Evolutionary conservation across 1,139 yeast genomes (phyloP).

Genomic region (Suhomyces chickasaworum): DNA sequence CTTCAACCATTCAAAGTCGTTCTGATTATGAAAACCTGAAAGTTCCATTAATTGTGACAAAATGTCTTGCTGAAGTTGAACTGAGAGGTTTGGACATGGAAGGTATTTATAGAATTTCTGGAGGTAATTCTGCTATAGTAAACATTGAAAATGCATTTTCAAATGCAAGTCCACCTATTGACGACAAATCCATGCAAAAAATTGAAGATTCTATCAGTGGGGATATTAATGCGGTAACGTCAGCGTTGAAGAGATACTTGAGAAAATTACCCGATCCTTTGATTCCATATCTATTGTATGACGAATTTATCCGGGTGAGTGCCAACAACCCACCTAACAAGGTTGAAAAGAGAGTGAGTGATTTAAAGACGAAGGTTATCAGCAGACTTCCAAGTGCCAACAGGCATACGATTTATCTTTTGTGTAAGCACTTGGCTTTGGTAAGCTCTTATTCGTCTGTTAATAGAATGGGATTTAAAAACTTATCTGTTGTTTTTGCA

Average conservation of each 20-base stretch:
- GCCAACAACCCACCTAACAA: conserved; percentile 36
- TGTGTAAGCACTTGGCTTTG: conserved; percentile 66
- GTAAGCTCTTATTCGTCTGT: conserved; percentile 49
- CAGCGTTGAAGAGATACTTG: conserved; percentile 83
- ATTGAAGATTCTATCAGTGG: conserved; percentile 53
- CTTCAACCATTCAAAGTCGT: conserved; percentile 58
- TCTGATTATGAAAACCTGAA: conserved; percentile 58
- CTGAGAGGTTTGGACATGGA: conserved; percentile 69
- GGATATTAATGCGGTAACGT: conserved; percentile 85
- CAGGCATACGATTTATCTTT: conserved; percentile 51
- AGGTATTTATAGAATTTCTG: conserved; percentile 90
- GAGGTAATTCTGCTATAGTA: conserved; percentile 77
- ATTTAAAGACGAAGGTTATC: conserved; percentile 28
- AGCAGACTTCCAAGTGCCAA: conserved; percentile 68
- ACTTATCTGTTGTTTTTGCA: conserved; percentile 91
- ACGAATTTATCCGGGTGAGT: conserved; percentile 55
- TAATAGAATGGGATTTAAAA: conserved; percentile 79
- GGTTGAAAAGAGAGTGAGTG: conserved; percentile 36
- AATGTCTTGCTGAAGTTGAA: conserved; percentile 82
- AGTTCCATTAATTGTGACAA: conserved; percentile 71
- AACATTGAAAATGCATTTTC: conserved; percentile 53
- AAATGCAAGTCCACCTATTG: conserved; percentile 28
- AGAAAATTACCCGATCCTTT: conserved; percentile 85
- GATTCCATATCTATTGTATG: conserved; percentile 70
- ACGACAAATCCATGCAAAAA: conserved; percentile 41